These are phyloP conservation scores for Jimgerdemannia flammicorona DNA, from an alignment of 192 early-diverging fungal genomes.

Conservation along the genomic window DNA sequence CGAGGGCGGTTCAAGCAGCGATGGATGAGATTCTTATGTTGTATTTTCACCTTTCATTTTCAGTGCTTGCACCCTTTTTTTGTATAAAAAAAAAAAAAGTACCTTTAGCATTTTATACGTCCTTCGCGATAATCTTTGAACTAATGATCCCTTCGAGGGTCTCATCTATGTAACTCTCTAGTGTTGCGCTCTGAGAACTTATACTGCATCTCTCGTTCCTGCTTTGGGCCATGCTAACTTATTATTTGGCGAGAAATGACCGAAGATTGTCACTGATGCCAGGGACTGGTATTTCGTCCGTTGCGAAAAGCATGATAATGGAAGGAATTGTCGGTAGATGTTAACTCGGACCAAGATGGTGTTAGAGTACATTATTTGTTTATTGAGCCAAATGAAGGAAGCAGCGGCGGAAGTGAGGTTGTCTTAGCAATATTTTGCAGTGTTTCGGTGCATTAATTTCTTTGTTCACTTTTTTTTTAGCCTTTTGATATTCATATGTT, in stretches of 20 bases:
- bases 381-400: background rate
- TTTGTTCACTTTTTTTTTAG: background rate
- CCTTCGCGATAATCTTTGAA: background rate
- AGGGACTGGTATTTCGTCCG: background rate
- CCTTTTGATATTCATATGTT: background rate
- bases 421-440: background rate
- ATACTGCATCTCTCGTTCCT: background rate
- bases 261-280: background rate
- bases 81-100: background rate
- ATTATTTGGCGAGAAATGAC: background rate
- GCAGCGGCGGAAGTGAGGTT: background rate
- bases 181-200: background rate
- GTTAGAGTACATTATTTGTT: background rate
- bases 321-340: background rate
- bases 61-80: background rate
- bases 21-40: background rate
- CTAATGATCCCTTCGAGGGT: background rate
- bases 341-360: background rate
- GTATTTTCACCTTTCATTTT: background rate
- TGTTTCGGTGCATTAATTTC: background rate
- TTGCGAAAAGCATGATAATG: background rate
- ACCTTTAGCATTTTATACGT: background rate
- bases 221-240: background rate
- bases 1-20: background rate
- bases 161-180: background rate